These are phyloP conservation scores for Luvunga scandens DNA, from an alignment of 345 rosid genomes.

Conservation along the genomic window DNA sequence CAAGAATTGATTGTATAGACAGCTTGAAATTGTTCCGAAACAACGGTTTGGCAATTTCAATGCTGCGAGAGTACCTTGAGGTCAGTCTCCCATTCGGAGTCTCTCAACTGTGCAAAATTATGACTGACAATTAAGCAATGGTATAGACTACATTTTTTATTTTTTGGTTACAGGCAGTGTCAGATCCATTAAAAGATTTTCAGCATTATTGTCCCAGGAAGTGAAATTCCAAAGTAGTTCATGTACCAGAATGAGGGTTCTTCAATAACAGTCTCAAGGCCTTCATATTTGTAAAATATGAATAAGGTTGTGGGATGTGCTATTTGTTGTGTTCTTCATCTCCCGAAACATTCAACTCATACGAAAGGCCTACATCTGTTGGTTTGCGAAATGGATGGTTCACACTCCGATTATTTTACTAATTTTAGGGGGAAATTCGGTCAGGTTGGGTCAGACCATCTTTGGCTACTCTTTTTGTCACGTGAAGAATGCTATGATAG, in stretches of 20 bases:
- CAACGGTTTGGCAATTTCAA: not conserved
- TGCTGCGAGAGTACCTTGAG: not conserved
- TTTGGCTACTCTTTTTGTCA: too few species aligned
- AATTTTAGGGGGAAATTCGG: too few species aligned
- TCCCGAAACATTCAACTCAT: not conserved
- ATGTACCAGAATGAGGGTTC: not conserved
- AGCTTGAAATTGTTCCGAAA: constrained; percentile 6
- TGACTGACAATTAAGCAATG: not conserved
- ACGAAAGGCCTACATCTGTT: not conserved
- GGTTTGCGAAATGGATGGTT: too few species aligned
- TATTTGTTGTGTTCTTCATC: not conserved
- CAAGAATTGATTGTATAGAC: not conserved
- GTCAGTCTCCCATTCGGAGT: not conserved
- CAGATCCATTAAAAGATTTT: not conserved
- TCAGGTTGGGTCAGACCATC: too few species aligned
- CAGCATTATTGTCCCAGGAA: constrained; percentile 7
- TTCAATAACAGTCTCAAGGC: not conserved
- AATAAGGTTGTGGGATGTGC: too few species aligned
- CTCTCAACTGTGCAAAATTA: not conserved
- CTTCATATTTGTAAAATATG: too few species aligned
- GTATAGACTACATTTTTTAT: too few species aligned
- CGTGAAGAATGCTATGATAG: too few species aligned
- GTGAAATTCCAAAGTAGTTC: constrained; percentile 17
- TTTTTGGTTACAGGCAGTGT: not conserved
- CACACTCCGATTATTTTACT: too few species aligned